A percentile compares a stretch with the other conserved stretches of the same genome.
These are phyloP conservation scores for Wickerhamomyces silvicola DNA, from an alignment of 805 yeast species.

Conservation along the genomic window DNA sequence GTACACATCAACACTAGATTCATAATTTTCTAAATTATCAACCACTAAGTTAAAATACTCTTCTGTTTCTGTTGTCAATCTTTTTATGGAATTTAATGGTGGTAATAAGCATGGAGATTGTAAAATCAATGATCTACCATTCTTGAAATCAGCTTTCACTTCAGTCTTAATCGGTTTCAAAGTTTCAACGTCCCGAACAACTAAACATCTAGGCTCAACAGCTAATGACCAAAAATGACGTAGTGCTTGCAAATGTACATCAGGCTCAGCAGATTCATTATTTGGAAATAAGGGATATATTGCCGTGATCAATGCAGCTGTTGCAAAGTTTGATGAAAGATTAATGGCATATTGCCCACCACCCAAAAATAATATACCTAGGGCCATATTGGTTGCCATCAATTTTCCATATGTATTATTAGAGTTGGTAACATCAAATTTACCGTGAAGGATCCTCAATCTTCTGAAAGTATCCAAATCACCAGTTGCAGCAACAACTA, in stretches of 20 bases:
- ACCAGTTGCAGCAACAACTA: slow-evolving; percentile 88
- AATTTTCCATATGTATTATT: slow-evolving; percentile 56
- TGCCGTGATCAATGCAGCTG: slow-evolving; percentile 66
- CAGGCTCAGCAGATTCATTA: slow-evolving; percentile 32
- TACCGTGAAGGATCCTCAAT: slow-evolving; percentile 60
- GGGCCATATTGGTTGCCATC: slow-evolving; percentile 71
- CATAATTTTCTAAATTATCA: slow-evolving; percentile 29
- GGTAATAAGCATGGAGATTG: slow-evolving; percentile 70
- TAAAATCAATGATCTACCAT: slow-evolving; percentile 30
- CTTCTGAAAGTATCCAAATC: slow-evolving; percentile 74
- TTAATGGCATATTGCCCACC: slow-evolving; percentile 87
- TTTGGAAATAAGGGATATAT: slow-evolving; percentile 70
- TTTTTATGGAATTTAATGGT: slow-evolving; percentile 39
- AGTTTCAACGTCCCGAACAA: slow-evolving; percentile 62
- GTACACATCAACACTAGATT: slow-evolving; percentile 28
- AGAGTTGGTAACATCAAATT: slow-evolving; percentile 9
- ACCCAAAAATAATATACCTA: slow-evolving; percentile 86
- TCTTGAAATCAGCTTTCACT: slow-evolving; percentile 27
- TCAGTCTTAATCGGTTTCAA: slow-evolving; percentile 46
- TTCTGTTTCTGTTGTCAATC: slow-evolving; percentile 39
- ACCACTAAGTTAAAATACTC: slow-evolving; percentile 47
- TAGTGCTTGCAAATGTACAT: slow-evolving; percentile 73
- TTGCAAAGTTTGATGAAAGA: slow-evolving; percentile 48
- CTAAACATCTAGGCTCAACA: slow-evolving; percentile 74
- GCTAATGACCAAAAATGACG: slow-evolving; percentile 89